Percentiles rank a stretch among this genome's conserved stretches.
phyloP scores from a whole-genome alignment of 2,329 filamentous ascomycete species.

The Aspergillus felis region DNA sequence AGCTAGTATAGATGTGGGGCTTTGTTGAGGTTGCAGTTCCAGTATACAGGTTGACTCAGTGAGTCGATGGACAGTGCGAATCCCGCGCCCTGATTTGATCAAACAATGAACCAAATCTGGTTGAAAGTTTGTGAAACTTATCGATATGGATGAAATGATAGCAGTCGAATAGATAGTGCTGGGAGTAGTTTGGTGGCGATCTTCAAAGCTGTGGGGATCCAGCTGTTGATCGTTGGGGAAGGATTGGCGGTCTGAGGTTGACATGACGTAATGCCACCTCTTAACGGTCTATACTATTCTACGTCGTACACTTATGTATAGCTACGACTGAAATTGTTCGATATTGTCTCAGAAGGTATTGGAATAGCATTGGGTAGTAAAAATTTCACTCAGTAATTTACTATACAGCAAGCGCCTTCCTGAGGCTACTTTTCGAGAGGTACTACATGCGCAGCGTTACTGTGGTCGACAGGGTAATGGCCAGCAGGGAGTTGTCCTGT shows the following conservation, averaged over 20 bases:
- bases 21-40: background rate
- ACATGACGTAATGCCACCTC: background rate
- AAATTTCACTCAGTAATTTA: too few species aligned
- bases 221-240: conserved; percentile 1
- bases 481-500: conserved; percentile 17
- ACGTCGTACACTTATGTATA: too few species aligned
- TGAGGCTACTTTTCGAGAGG: background rate
- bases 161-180: background rate
- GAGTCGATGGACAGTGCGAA: background rate
- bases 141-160: background rate
- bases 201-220: conserved; percentile 4
- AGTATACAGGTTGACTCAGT: background rate
- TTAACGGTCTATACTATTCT: background rate
- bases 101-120: background rate
- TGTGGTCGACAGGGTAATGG: background rate
- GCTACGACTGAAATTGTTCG: too few species aligned
- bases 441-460: background rate
- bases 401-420: background rate
- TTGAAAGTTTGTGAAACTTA: background rate
- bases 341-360: too few species aligned
- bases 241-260: conserved; percentile 5
- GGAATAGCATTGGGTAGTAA: too few species aligned
- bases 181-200: background rate
- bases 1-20: background rate
- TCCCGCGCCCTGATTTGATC: background rate